Percentiles rank a stretch among this genome's conserved stretches.
phyloP scores from a whole-genome alignment of 2,329 filamentous ascomycete genomes.

The Fusarium phyllophilum region DNA sequence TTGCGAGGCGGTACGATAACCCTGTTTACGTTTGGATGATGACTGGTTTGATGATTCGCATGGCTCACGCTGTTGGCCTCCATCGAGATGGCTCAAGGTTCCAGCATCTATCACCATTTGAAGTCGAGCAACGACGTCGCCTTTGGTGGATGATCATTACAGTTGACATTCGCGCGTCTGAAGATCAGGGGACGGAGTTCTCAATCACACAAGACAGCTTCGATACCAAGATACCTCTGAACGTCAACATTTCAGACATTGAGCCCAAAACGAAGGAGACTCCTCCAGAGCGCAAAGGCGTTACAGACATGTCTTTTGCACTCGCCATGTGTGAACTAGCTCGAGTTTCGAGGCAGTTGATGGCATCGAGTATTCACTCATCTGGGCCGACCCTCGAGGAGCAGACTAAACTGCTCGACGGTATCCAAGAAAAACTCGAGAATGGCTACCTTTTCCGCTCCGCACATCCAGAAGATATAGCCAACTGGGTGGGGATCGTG shows the following conservation, averaged over 20 bases:
- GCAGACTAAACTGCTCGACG: constrained; percentile 56
- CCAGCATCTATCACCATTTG: constrained; percentile 64
- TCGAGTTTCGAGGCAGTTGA: constrained; percentile 52
- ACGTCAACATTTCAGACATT: constrained; percentile 66
- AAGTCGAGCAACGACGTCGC: constrained; percentile 70
- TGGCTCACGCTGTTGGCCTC: constrained; percentile 64
- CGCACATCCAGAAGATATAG: constrained; percentile 45
- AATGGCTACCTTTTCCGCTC: constrained; percentile 55
- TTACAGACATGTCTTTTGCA: constrained; percentile 63
- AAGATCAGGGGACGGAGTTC: constrained; percentile 66
- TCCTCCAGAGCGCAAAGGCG: constrained; percentile 59
- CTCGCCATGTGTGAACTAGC: constrained; percentile 52
- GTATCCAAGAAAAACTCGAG: constrained; percentile 57
- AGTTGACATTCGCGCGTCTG: constrained; percentile 68
- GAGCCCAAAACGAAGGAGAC: constrained; percentile 57
- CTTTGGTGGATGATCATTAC: constrained; percentile 71
- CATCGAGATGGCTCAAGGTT: constrained; percentile 67
- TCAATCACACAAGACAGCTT: constrained; percentile 57
- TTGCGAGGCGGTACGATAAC: constrained; percentile 62
- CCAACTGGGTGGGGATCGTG: constrained; percentile 52
- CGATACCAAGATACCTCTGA: constrained; percentile 65
- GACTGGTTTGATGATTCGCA: constrained; percentile 68
- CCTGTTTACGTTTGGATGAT: constrained; percentile 70
- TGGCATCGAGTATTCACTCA: constrained; percentile 45
- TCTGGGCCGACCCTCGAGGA: constrained; percentile 50